Evolutionary conservation across 2,329 filamentous ascomycete genomes (phyloP), one percentile per base, ranked within the genome.

Genomic region (Cadophora malorum): DNA sequence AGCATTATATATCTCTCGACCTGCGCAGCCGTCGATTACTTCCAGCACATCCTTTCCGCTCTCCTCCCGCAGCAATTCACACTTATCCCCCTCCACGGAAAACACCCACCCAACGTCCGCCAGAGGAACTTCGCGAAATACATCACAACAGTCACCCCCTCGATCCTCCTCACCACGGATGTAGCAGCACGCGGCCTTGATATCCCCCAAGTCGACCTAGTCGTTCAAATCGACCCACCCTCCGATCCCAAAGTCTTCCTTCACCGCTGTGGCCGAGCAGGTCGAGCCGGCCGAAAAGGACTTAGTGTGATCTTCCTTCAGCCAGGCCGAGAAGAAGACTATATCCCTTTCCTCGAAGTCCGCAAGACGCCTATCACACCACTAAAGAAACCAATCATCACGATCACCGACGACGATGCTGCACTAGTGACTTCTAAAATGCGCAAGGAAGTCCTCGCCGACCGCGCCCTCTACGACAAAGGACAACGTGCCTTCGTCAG

Each of bases 181-280:
- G 89, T 98, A 31, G 93, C 95, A 2, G 93, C 95, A 2, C 88
- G 95, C 69, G 95, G 95, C 16, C 86, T 98, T 4, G 95, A 98
- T 78, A 96, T 97, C 65, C 94, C 94, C 0, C 89, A 94, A 66
- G 94, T 97, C 49, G 95, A 97, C 77, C 85, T 97, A 1, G 94
- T 97, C 4, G 86, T 97, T 0, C 95, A 97, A 77, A 84, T 97
- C 53, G 94, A 97, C 77, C 91, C 90, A 2, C 90, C 90, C 1
- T 93, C 91, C 50, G 94, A 97, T 74, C 93, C 94, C 0, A 98
- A 98, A 78, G 94, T 92, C 12, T 98, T 98, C 76, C 93, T 99
- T 69, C 96, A 99, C 79, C 90, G 96, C 5, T 91, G 96, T 33
- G 96, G 96, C 1, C 87, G 96, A 71, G 93, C 96, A 0, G 96